Conservation (phyloP, 257 asterid genomes). For the Eustoma russellianum region DNA sequence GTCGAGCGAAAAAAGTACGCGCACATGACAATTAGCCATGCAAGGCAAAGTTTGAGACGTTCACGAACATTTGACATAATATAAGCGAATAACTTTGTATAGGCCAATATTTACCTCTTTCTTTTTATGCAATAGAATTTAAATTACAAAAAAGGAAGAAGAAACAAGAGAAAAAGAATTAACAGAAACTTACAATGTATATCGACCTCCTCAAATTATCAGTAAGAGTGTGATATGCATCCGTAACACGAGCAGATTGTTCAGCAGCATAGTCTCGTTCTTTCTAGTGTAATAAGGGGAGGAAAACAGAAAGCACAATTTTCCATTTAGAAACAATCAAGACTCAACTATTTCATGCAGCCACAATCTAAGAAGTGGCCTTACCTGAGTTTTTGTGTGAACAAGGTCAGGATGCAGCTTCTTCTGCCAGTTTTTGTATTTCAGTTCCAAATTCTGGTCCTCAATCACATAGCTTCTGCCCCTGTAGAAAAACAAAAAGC, state of each 20-base stretch:
- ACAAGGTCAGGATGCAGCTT: constrained; percentile 97
- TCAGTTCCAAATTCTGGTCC: constrained; percentile 55
- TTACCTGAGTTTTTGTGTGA: constrained; percentile 77
- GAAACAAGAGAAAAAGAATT: neutral
- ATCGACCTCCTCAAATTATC: constrained; percentile 72
- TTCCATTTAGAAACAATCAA: neutral
- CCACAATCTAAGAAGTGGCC: neutral
- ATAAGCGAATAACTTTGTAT: no score
- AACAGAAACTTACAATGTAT: constrained; percentile 53
- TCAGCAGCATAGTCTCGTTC: constrained; percentile 92
- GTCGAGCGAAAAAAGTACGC: no score
- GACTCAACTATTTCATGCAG: neutral
- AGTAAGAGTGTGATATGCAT: constrained; percentile 76
- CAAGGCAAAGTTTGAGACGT: no score
- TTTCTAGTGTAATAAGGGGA: constrained; percentile 33
- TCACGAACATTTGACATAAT: no score
- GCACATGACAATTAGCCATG: no score
- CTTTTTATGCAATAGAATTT: no score
- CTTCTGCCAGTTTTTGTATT: constrained; percentile 93
- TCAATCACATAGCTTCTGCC: constrained; percentile 45
- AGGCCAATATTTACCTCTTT: no score
- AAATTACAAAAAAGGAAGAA: no score
- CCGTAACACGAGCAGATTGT: constrained; percentile 85
- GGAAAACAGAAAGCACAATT: constrained; percentile 1
- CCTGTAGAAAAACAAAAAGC: constrained; percentile 25